Base-by-base conservation (phyloP, 805 yeast species). In the Candida ipomoeae region DNA sequence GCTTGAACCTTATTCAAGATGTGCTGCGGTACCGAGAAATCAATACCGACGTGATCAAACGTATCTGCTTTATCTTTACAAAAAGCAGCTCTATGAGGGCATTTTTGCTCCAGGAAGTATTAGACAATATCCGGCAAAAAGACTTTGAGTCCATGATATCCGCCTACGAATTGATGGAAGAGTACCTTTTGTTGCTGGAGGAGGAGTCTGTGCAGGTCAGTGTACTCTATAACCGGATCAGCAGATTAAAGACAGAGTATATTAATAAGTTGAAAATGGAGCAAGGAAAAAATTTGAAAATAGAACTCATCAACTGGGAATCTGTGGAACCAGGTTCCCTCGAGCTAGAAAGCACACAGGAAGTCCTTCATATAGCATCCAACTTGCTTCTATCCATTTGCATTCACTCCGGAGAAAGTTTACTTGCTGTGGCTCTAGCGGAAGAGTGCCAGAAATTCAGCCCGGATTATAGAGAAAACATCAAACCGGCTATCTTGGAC, bases 401-500 rank as follows among this genome's bases (percentile, higher is more conserved):
- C 40, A 34, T 44, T 15, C 31, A 18, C 33, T 35, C 46, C 13
- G 46, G 46, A 21, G 46, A 44, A 36, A 44, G 46, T 15, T 21
- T 44, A 6, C 35, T 44, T 15, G 39, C 40, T 4, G 46, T 36
- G 40, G 40, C 35, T 11, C 33, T 44, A 21, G 46, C 46, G 23
- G 40, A 17, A 15, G 40, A 21, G 39, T 44, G 46, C 26, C 34
- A 15, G n/a, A 23, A 36, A 17, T 23, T 36, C 13, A 18, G 21
- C 20, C 46, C 33, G 6, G 26, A 10, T 3, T 36, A 15, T 11
- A 20, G 21, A 11, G 3, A 34, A 1, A 15, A 20, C 2, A 36
- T 54, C 35, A 43, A 43, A 5, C 29, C 56, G 11, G 37, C 51
- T 8, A 41, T 50, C 3, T 36, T 53, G 10, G 48, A 50, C 35